phyloP scores from a whole-genome alignment of 164 flowering plant genomes.

The Nymphaea colorata region DNA sequence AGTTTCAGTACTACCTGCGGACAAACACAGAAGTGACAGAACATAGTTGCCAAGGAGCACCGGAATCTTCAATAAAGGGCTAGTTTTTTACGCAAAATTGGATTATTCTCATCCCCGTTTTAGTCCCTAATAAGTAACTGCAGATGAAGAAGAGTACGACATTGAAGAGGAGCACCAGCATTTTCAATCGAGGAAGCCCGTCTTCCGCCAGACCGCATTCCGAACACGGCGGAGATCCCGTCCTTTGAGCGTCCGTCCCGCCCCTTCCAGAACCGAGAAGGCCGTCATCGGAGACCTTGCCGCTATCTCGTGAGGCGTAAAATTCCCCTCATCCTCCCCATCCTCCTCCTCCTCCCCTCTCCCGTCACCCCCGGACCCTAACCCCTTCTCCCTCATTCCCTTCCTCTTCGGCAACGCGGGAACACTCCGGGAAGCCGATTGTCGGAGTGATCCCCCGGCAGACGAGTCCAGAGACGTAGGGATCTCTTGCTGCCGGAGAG shows the following conservation, averaged over 20 bases:
- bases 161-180: background rate
- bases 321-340: conserved; percentile 3
- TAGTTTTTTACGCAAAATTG: background rate
- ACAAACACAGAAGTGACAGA: background rate
- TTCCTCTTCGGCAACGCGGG: conserved; percentile 30
- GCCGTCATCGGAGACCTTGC: conserved; percentile 30
- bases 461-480: conserved; percentile 18
- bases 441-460: conserved; percentile 15
- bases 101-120: background rate
- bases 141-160: background rate
- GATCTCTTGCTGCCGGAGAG: background rate
- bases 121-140: background rate
- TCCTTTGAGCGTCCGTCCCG: conserved; percentile 78
- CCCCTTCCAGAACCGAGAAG: conserved; percentile 77
- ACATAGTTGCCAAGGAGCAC: background rate
- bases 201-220: conserved; percentile 54
- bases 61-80: background rate
- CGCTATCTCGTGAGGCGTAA: conserved; percentile 79
- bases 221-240: conserved; percentile 73
- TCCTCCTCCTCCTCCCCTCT: conserved; percentile 12
- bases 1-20: background rate
- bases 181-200: conserved; percentile 64
- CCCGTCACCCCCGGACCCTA: conserved; percentile 3
- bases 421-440: conserved; percentile 60
- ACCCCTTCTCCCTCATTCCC: conserved; percentile 9